phyloP scores from a whole-genome alignment of 108 stramenopile species.

The Pseudonitzschia multiseries region DNA sequence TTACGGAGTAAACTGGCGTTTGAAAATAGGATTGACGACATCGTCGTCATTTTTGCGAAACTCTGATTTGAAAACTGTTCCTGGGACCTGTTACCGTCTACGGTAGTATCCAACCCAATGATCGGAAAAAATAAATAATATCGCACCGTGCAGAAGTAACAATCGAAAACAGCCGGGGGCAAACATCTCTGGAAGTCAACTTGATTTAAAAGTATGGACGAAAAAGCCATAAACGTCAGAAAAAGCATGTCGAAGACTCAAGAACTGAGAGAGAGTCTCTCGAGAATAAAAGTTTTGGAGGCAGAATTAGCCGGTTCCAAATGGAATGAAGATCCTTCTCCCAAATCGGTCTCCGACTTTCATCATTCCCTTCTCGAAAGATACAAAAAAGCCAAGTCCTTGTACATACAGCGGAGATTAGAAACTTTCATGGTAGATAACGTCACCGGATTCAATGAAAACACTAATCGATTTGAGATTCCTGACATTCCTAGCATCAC shows the following conservation, averaged over 20 bases:
- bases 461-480: slow-evolving; percentile 23
- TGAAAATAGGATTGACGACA: no score
- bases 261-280: slow-evolving; percentile 15
- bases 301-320: not conserved
- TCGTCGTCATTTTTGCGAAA: no score
- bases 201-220: not conserved
- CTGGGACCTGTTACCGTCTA: no score
- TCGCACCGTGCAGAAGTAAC: no score
- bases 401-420: slow-evolving; percentile 31
- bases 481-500: not conserved
- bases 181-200: not conserved
- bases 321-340: slow-evolving; percentile 21
- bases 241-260: not conserved
- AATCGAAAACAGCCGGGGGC: not conserved
- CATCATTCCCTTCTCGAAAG: slow-evolving; percentile 23
- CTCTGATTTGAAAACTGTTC: no score
- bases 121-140: no score
- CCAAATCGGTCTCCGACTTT: slow-evolving; percentile 2
- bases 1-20: no score
- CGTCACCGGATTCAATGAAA: slow-evolving; percentile 19
- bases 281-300: slow-evolving; percentile 15
- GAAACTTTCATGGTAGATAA: slow-evolving; percentile 31
- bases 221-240: not conserved
- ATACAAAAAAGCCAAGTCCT: slow-evolving; percentile 28
- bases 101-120: no score